These are phyloP conservation scores for Fusarium continuum DNA, from an alignment of 2,329 filamentous ascomycete species.

Conservation along the genomic window DNA sequence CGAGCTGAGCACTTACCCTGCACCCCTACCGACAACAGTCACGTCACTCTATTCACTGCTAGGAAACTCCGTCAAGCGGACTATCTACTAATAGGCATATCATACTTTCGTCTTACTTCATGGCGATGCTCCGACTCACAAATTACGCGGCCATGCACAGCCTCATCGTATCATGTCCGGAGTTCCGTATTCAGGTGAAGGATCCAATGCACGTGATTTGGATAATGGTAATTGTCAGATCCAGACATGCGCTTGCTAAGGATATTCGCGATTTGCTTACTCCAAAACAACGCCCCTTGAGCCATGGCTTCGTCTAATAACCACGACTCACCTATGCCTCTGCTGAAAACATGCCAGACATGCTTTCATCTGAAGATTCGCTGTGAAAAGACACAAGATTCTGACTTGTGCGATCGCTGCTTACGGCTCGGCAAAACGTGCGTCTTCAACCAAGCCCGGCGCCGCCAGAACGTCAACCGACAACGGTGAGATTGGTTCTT, in stretches of 20 bases:
- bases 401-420: slow-evolving; percentile 45
- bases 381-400: slow-evolving; percentile 46
- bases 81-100: not conserved
- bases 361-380: slow-evolving; percentile 47
- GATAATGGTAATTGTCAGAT: not conserved
- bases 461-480: slow-evolving; percentile 29
- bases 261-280: not conserved
- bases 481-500: slow-evolving; percentile 5
- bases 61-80: too few species aligned
- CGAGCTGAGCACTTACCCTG: not conserved
- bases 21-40: not conserved
- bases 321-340: not conserved
- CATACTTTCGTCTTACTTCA: not conserved
- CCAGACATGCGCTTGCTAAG: not conserved
- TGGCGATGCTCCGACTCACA: not conserved
- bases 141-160: slow-evolving; percentile 13
- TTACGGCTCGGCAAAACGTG: slow-evolving; percentile 46
- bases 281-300: not conserved
- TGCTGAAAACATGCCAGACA: slow-evolving; percentile 46
- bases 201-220: not conserved
- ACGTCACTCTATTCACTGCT: not conserved
- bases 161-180: slow-evolving; percentile 2
- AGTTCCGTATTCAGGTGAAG: slow-evolving; percentile 1
- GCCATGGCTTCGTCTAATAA: slow-evolving; percentile 13
- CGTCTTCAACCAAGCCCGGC: slow-evolving; percentile 43